Evolutionary conservation across 768 basidiomycete species (phyloP).

Genomic region (Boletus sensibilis): DNA sequence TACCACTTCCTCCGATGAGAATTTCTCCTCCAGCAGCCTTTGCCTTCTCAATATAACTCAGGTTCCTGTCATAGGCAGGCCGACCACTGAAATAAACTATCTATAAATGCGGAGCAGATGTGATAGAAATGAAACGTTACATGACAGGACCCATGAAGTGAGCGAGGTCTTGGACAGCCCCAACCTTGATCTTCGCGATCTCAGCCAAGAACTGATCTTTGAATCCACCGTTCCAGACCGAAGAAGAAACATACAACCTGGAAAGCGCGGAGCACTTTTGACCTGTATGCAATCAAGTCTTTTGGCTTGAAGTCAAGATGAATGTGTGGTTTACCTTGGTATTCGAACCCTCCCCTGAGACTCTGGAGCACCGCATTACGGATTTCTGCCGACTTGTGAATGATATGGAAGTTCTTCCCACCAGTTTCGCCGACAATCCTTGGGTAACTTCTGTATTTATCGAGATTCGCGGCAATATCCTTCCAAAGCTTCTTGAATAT

Average conservation of each 20-base stretch:
- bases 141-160: constrained; percentile 98
- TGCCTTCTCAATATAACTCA: constrained; percentile 79
- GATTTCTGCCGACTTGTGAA: constrained; percentile 86
- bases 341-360: constrained; percentile 90
- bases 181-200: constrained; percentile 83
- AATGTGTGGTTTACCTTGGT: constrained; percentile 61
- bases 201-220: constrained; percentile 74
- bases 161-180: constrained; percentile 66
- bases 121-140: constrained; percentile 38
- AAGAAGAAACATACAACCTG: constrained; percentile 84
- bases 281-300: constrained; percentile 40
- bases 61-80: constrained; percentile 87
- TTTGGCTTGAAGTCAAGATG: neutral
- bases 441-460: constrained; percentile 86
- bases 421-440: constrained; percentile 97
- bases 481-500: constrained; percentile 98
- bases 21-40: constrained; percentile 88
- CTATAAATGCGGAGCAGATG: neutral
- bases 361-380: constrained; percentile 87
- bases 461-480: constrained; percentile 85
- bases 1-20: constrained; percentile 80
- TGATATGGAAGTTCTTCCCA: constrained; percentile 97
- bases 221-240: constrained; percentile 85
- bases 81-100: constrained; percentile 52
- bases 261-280: constrained; percentile 98